Conservation (phyloP, 257 asterid genomes). For the Thymus mandschuricus region DNA sequence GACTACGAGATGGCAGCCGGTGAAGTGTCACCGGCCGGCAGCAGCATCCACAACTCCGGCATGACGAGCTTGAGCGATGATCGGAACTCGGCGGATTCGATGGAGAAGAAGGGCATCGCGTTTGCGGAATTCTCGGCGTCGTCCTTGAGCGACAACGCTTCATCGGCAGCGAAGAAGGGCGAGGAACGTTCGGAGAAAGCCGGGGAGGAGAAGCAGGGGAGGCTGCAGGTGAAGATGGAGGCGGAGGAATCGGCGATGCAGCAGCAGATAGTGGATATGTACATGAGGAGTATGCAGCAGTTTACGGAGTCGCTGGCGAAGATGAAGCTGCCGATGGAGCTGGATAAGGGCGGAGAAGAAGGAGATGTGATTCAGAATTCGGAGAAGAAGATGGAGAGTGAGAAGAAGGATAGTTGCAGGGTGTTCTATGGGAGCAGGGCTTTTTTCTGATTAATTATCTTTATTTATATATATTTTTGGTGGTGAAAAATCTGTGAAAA, state of each 20-base stretch:
- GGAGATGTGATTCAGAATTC: constrained; percentile 35
- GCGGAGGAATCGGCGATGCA: constrained; percentile 64
- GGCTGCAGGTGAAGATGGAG: constrained; percentile 42
- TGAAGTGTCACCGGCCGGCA: constrained; percentile 36
- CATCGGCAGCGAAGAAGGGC: constrained; percentile 11
- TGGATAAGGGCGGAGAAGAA: constrained; percentile 38
- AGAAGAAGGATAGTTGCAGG: constrained; percentile 51
- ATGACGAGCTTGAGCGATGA: constrained; percentile 65
- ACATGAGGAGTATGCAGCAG: constrained; percentile 83
- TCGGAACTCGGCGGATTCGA: constrained; percentile 47
- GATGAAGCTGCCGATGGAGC: constrained; percentile 73
- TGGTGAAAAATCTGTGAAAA: neutral
- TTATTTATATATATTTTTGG: neutral
- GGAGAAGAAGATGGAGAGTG: constrained; percentile 35
- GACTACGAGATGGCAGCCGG: constrained; percentile 64
- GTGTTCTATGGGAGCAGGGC: constrained; percentile 90
- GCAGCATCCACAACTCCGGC: constrained; percentile 58
- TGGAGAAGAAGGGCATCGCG: constrained; percentile 35
- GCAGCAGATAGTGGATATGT: constrained; percentile 75
- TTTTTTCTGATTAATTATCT: constrained; percentile 48
- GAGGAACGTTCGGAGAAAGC: constrained; percentile 21
- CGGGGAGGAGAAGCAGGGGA: constrained; percentile 35
- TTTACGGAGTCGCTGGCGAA: constrained; percentile 71
- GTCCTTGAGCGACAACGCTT: constrained; percentile 5
- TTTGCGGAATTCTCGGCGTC: constrained; percentile 30